These are phyloP conservation scores for Sphagnum contortum DNA, from an alignment of 225 moss, liverwort and hornwort species.

Conservation along the genomic window DNA sequence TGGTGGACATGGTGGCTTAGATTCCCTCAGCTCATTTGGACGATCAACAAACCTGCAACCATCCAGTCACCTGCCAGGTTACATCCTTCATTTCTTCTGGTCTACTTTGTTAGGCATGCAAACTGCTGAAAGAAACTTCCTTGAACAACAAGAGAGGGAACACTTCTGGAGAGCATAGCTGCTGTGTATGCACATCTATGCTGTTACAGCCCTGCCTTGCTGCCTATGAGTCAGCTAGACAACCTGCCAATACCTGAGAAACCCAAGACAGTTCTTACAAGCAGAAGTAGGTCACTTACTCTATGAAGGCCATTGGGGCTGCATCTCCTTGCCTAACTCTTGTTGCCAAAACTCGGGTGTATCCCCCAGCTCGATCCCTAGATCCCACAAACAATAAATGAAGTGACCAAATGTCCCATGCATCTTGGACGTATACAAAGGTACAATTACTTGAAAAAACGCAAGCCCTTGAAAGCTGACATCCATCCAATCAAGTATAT, in stretches of 20 bases:
- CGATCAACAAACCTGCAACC: slow-evolving; percentile 87
- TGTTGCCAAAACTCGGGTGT: slow-evolving; percentile 86
- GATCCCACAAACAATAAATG: background rate
- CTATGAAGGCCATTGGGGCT: slow-evolving; percentile 85
- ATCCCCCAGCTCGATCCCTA: slow-evolving; percentile 88
- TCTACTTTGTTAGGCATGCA: background rate
- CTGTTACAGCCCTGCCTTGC: too few relatives aligned
- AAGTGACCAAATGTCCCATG: background rate
- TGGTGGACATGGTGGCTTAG: slow-evolving; percentile 62
- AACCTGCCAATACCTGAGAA: too few relatives aligned
- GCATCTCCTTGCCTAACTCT: slow-evolving; percentile 85
- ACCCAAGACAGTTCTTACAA: too few relatives aligned
- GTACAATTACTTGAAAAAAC: too few relatives aligned
- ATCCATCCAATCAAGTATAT: background rate
- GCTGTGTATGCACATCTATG: too few relatives aligned
- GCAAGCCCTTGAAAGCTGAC: too few relatives aligned
- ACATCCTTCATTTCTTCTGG: background rate
- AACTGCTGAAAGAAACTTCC: too few relatives aligned
- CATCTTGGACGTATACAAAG: background rate
- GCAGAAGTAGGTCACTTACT: slow-evolving; percentile 28
- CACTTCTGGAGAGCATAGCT: too few relatives aligned
- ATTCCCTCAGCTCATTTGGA: slow-evolving; percentile 83
- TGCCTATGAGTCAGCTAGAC: too few relatives aligned
- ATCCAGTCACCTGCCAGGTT: background rate
- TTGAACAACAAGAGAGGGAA: too few relatives aligned